A percentile compares a stretch with the other conserved stretches of the same genome.
phyloP scores from a whole-genome alignment of 2,329 filamentous ascomycete species.

The Fusarium nelsonii region DNA sequence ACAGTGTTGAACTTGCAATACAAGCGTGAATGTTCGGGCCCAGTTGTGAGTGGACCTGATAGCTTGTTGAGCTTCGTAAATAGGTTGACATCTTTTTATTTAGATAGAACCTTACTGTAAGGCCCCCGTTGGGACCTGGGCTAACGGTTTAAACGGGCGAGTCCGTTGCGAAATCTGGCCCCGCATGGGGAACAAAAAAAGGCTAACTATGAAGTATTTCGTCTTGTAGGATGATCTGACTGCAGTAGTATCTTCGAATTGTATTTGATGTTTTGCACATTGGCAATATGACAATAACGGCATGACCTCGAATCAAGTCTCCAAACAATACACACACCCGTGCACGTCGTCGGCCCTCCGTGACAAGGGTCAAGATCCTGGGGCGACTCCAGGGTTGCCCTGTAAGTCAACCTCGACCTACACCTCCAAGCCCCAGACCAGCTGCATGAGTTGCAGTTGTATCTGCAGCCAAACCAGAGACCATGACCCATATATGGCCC shows the following conservation, averaged over 20 bases:
- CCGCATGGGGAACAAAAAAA: conserved; percentile 17
- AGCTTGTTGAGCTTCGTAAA: background rate
- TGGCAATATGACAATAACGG: conserved; percentile 13
- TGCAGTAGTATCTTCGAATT: conserved; percentile 9
- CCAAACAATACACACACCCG: conserved; percentile 7
- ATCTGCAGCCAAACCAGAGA: conserved; percentile 24
- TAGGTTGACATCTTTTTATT: conserved; percentile 5
- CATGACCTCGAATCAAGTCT: conserved; percentile 33
- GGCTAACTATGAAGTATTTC: conserved; percentile 18
- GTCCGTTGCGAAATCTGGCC: conserved; percentile 13
- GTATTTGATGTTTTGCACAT: conserved; percentile 7
- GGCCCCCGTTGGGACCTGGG: conserved; percentile 1
- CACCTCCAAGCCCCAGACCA: conserved; percentile 35
- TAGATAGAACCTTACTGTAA: background rate
- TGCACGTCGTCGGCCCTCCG: conserved; percentile 26
- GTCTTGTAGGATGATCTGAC: conserved; percentile 34
- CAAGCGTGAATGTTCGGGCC: conserved; percentile 12
- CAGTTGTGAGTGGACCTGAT: conserved; percentile 19
- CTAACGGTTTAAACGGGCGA: conserved; percentile 14
- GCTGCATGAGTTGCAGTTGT: conserved; percentile 38
- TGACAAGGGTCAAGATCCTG: conserved; percentile 29
- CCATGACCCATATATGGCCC: conserved; percentile 16
- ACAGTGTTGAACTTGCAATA: background rate
- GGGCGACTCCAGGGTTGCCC: conserved; percentile 25
- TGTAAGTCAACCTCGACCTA: conserved; percentile 3